Percentiles rank a stretch among this genome's conserved stretches.
Evolutionary conservation across 2,329 filamentous ascomycete species (phyloP).

Genomic region (Arthrobotrys sphaeroides): DNA sequence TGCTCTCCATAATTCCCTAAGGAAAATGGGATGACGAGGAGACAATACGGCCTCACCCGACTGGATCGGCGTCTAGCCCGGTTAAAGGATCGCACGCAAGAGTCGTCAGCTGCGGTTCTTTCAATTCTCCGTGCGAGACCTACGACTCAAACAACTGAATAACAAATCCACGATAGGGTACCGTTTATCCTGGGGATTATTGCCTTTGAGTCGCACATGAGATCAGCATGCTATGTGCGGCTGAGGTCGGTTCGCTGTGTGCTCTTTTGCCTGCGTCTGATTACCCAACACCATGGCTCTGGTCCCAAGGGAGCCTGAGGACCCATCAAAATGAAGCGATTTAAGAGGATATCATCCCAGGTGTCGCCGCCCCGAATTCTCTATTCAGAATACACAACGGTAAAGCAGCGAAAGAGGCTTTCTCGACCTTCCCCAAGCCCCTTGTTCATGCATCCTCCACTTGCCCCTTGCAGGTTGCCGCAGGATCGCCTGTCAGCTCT

Average conservation of each 20-base stretch:
- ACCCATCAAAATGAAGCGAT: conserved; percentile 32
- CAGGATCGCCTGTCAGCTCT: conserved; percentile 54
- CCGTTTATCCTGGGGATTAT: conserved; percentile 26
- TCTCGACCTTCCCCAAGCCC: conserved; percentile 45
- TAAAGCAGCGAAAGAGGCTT: conserved; percentile 29
- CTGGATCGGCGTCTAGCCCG: conserved; percentile 21
- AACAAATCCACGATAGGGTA: conserved; percentile 45
- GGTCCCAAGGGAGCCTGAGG: conserved; percentile 33
- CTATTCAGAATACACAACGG: conserved; percentile 33
- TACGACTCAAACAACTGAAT: conserved; percentile 19
- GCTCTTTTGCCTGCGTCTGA: conserved; percentile 39
- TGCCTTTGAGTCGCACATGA: conserved; percentile 41
- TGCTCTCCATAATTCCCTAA: conserved; percentile 5
- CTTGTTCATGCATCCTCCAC: conserved; percentile 55
- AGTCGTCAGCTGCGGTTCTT: conserved; percentile 46
- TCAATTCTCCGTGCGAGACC: conserved; percentile 18
- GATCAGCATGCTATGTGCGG: conserved; percentile 52
- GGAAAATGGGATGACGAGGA: conserved; percentile 5
- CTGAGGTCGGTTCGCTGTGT: conserved; percentile 45
- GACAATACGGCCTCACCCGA: conserved; percentile 48
- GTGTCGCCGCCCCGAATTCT: conserved; percentile 41
- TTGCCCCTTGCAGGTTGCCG: conserved; percentile 53
- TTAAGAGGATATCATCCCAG: conserved; percentile 46
- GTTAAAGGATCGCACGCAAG: conserved; percentile 39
- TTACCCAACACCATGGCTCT: conserved; percentile 52